A percentile compares a stretch with the other conserved stretches of the same genome.
Conservation (phyloP, 495 filamentous ascomycete genomes). For the Chlorociboria aeruginascens region DNA sequence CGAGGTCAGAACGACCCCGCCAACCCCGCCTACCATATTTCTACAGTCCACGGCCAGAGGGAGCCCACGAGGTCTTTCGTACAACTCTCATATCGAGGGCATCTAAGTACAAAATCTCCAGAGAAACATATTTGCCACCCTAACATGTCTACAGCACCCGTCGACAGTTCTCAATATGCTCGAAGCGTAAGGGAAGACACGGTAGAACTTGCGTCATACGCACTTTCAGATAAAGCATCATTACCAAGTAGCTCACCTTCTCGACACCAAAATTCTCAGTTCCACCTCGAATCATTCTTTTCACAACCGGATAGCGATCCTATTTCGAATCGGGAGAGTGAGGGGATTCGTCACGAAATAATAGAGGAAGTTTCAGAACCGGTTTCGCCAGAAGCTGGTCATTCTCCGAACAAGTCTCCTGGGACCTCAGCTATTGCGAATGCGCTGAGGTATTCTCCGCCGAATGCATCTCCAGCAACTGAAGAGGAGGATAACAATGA, state of each 20-base stretch:
- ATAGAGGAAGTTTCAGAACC: constrained; percentile 49
- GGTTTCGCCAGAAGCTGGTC: constrained; percentile 30
- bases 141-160: constrained; percentile 20
- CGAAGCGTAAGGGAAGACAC: constrained; percentile 80
- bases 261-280: constrained; percentile 2
- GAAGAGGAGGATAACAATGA: background rate
- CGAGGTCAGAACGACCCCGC: constrained; percentile 1
- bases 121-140: background rate
- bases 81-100: constrained; percentile 56
- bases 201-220: constrained; percentile 77
- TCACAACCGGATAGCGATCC: constrained; percentile 6
- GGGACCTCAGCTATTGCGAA: constrained; percentile 49
- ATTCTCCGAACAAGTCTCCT: constrained; percentile 19
- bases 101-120: constrained; percentile 38
- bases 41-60: constrained; percentile 33
- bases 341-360: constrained; percentile 11
- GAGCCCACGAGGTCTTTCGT: constrained; percentile 70
- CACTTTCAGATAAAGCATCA: constrained; percentile 48
- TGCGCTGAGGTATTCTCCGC: constrained; percentile 47
- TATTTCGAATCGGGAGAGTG: constrained; percentile 7
- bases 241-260: constrained; percentile 8
- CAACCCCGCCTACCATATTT: background rate
- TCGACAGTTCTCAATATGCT: constrained; percentile 61
- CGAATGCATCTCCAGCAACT: constrained; percentile 19
- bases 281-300: constrained; percentile 16